Evolutionary conservation across 164 flowering plant genomes (phyloP).

Genomic region (Hamamelis virginiana): DNA sequence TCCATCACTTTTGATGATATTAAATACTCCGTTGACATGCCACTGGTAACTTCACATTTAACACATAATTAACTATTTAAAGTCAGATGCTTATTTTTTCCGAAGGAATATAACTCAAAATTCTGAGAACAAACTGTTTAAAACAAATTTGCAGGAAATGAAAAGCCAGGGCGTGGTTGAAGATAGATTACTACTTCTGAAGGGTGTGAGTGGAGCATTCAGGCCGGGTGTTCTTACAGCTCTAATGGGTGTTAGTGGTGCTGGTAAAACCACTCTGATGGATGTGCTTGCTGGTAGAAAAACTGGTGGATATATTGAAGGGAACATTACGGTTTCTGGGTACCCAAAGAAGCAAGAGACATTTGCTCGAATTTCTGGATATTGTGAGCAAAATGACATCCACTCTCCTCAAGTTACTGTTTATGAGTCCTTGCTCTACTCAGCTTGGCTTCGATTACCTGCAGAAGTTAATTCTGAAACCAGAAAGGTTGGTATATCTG

Average conservation of each 20-base stretch:
- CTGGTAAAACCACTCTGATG: constrained; percentile 73
- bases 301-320: constrained; percentile 62
- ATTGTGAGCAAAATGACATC: constrained; percentile 62
- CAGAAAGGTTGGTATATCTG: constrained; percentile 33
- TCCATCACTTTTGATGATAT: constrained; percentile 47
- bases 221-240: constrained; percentile 78
- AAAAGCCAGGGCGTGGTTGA: constrained; percentile 48
- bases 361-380: constrained; percentile 59
- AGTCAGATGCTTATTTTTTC: too few species aligned
- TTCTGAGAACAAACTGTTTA: too few species aligned
- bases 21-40: constrained; percentile 58
- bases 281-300: constrained; percentile 70
- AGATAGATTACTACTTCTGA: constrained; percentile 49
- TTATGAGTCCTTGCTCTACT: constrained; percentile 55
- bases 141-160: constrained; percentile 48
- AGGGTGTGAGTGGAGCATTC: constrained; percentile 64
- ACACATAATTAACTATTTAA: too few species aligned
- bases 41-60: constrained; percentile 29
- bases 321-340: constrained; percentile 51
- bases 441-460: constrained; percentile 64
- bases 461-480: constrained; percentile 28
- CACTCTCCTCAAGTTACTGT: constrained; percentile 67
- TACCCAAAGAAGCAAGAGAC: constrained; percentile 64
- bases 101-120: too few species aligned
- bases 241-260: constrained; percentile 76